phyloP scores from a whole-genome alignment of 192 early-diverging fungal genomes.

The Coemansia javaensis region DNA sequence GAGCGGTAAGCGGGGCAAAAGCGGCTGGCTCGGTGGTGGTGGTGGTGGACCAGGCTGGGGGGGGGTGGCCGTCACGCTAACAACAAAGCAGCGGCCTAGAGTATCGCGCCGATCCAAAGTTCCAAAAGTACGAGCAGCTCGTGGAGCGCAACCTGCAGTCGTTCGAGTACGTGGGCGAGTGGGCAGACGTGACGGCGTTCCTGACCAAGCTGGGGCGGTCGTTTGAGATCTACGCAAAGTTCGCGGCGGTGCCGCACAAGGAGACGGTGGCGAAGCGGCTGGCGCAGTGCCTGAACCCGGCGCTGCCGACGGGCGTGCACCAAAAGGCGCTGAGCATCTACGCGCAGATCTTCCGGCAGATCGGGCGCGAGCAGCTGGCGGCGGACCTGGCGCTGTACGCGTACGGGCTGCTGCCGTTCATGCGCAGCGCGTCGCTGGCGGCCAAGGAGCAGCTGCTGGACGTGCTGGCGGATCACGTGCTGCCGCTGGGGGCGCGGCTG shows the following conservation, averaged over 20 bases:
- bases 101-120: conserved; percentile 68
- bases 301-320: conserved; percentile 90
- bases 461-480: conserved; percentile 69
- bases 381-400: conserved; percentile 83
- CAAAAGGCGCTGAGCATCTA: conserved; percentile 90
- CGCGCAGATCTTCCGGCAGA: conserved; percentile 66
- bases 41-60: too few relatives aligned
- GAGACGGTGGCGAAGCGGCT: conserved; percentile 82
- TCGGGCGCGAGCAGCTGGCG: conserved; percentile 65
- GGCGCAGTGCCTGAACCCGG: conserved; percentile 93
- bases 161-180: conserved; percentile 92
- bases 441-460: conserved; percentile 82
- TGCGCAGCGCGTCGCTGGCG: conserved; percentile 73
- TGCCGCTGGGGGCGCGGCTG: conserved; percentile 67
- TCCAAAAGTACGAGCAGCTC: conserved; percentile 72
- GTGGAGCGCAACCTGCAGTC: conserved; percentile 82
- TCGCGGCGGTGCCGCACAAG: conserved; percentile 74
- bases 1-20: conserved; percentile 18
- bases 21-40: neutral
- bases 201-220: conserved; percentile 77
- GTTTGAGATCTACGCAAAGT: conserved; percentile 73
- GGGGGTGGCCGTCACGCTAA: too few relatives aligned
- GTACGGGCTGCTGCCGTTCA: conserved; percentile 85
- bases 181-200: conserved; percentile 93
- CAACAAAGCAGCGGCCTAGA: conserved; percentile 10